A percentile compares a stretch with the other conserved stretches of the same genome.
Evolutionary conservation across 345 rosid genomes (phyloP).

Genomic region (Mallotus nudiflorus): DNA sequence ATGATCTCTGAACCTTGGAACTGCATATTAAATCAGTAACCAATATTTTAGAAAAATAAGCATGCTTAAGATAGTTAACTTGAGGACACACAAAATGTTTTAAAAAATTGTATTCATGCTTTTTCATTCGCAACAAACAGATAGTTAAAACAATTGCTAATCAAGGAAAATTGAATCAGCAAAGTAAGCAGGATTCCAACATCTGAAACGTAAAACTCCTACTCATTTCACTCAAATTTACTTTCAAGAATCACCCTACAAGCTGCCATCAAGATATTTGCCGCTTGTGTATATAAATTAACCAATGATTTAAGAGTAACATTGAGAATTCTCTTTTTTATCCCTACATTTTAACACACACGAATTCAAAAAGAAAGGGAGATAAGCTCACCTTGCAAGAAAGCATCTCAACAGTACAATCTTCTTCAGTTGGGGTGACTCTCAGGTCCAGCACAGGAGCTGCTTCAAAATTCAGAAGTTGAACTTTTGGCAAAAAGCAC

Average conservation of each 20-base stretch:
- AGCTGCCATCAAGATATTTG: background rate
- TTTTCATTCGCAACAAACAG: background rate
- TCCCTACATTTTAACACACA: background rate
- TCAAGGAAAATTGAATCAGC: no score
- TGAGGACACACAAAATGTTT: background rate
- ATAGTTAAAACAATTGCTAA: no score
- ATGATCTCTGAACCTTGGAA: conserved; percentile 70
- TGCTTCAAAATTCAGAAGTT: conserved; percentile 69
- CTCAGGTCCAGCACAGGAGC: conserved; percentile 67
- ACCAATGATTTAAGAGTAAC: background rate
- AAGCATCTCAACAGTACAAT: conserved; percentile 73
- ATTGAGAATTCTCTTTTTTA: background rate
- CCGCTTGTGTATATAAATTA: background rate
- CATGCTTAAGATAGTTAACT: background rate
- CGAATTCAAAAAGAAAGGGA: background rate
- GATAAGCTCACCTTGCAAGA: conserved; percentile 71
- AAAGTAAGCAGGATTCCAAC: no score
- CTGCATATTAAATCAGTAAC: conserved; percentile 36
- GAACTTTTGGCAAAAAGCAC: conserved; percentile 65
- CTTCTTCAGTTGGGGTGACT: conserved; percentile 54
- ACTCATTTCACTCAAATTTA: no score
- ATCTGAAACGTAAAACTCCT: no score
- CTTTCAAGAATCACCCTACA: no score
- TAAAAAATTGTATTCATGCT: background rate
- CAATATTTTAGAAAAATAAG: background rate